Percentiles rank a stretch among this genome's conserved stretches.
Conservation (phyloP, 164 flowering plant species). For the Dillenia suffruticosa region DNA sequence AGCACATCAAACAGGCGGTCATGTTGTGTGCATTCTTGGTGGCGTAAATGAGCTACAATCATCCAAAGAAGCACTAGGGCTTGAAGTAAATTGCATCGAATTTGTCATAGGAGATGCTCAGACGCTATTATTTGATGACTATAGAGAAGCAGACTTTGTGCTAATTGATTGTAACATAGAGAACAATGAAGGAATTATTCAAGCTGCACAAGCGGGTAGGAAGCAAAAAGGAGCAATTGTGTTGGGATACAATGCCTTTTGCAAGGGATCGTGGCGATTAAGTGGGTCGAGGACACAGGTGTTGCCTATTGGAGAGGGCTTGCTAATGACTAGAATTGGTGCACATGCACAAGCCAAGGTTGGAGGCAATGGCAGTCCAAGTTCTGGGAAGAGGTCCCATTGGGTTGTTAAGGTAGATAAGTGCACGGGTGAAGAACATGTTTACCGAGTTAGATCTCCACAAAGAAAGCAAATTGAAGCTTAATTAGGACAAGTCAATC, state of each 20-base stretch:
- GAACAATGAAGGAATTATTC: conserved; percentile 39
- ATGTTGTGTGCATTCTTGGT: conserved; percentile 53
- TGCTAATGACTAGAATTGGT: conserved; percentile 45
- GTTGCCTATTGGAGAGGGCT: conserved; percentile 74
- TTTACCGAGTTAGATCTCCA: conserved; percentile 50
- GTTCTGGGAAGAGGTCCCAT: conserved; percentile 32
- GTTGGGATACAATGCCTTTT: conserved; percentile 66
- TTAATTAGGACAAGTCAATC: neutral
- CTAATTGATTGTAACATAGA: conserved; percentile 62
- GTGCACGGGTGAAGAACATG: conserved; percentile 86
- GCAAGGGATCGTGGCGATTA: conserved; percentile 42
- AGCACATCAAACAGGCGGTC: conserved; percentile 71
- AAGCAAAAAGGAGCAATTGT: conserved; percentile 31
- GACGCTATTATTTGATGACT: conserved; percentile 30
- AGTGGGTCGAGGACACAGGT: conserved; percentile 40
- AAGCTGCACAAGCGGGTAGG: conserved; percentile 23
- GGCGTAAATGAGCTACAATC: conserved; percentile 26
- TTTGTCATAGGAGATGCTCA: conserved; percentile 59
- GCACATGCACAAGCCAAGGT: conserved; percentile 3
- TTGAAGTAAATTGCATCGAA: conserved; percentile 29
- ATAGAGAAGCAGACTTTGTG: conserved; percentile 56
- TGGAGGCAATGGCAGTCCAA: conserved; percentile 5
- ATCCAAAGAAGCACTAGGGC: conserved; percentile 33
- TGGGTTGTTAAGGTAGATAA: conserved; percentile 76
- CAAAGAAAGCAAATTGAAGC: conserved; percentile 14